These are phyloP conservation scores for Diplodia mutila DNA, from an alignment of 2,329 filamentous ascomycete genomes.

Conservation along the genomic window DNA sequence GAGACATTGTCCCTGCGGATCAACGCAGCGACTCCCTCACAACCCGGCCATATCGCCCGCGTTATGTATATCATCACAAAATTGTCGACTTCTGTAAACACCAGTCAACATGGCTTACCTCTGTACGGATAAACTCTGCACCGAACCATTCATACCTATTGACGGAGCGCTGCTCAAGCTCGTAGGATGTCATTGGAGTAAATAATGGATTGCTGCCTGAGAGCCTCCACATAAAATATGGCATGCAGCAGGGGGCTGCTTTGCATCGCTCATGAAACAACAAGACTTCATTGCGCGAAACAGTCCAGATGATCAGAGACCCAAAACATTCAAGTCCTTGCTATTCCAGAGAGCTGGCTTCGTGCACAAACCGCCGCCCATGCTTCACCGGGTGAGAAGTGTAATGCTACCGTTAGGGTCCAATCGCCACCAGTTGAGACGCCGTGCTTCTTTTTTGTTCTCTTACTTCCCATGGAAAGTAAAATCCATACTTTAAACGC, in stretches of 20 bases:
- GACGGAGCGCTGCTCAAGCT: background rate
- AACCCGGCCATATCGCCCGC: background rate
- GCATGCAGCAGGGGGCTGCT: too few species aligned
- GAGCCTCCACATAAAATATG: background rate
- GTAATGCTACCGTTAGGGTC: background rate
- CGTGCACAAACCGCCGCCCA: background rate
- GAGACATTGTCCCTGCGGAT: too few species aligned
- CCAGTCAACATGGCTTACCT: background rate
- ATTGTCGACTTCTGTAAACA: background rate
- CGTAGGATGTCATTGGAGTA: background rate
- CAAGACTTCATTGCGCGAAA: background rate
- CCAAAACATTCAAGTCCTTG: background rate
- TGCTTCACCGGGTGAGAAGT: background rate
- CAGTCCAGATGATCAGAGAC: background rate
- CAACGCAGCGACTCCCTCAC: too few species aligned
- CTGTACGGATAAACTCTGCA: background rate
- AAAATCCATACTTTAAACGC: conserved; percentile 1
- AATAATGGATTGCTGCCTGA: background rate
- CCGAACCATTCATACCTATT: too few species aligned
- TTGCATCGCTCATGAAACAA: background rate
- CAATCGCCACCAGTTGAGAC: background rate
- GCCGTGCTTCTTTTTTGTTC: conserved; percentile 7
- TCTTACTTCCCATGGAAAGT: background rate
- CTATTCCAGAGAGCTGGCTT: background rate
- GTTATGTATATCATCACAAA: background rate